These are phyloP conservation scores for Coniferiporia sulphurascens DNA, from an alignment of 1,284 basidiomycete species.

Conservation along the genomic window DNA sequence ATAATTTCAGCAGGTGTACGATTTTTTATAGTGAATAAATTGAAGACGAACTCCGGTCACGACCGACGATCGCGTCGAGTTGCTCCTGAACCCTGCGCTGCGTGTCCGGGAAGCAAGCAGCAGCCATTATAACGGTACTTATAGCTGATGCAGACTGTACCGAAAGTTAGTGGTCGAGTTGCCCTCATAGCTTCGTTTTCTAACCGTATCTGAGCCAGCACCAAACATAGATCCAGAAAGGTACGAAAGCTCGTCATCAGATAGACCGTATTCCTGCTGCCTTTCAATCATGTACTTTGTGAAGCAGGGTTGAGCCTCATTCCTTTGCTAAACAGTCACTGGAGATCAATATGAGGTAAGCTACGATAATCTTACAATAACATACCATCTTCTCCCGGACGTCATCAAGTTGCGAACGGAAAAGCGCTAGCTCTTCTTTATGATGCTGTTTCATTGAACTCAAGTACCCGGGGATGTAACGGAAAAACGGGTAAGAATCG, in stretches of 20 bases:
- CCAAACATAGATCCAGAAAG: slow-evolving; percentile 30
- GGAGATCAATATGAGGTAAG: neutral
- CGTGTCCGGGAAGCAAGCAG: slow-evolving; percentile 53
- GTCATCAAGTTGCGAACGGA: slow-evolving; percentile 41
- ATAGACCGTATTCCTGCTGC: slow-evolving; percentile 24
- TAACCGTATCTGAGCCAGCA: slow-evolving; percentile 27
- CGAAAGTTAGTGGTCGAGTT: neutral
- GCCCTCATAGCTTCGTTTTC: slow-evolving; percentile 15
- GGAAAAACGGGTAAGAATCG: slow-evolving; percentile 52
- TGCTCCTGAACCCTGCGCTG: slow-evolving; percentile 55
- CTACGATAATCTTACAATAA: slow-evolving; percentile 12
- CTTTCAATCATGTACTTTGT: slow-evolving; percentile 26
- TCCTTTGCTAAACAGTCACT: neutral
- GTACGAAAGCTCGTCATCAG: slow-evolving; percentile 27
- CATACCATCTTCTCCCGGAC: slow-evolving; percentile 43
- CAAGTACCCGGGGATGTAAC: slow-evolving; percentile 54
- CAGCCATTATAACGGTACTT: slow-evolving; percentile 54
- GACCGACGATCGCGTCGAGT: slow-evolving; percentile 54
- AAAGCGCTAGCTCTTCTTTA: slow-evolving; percentile 51
- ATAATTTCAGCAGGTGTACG: neutral
- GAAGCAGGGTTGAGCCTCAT: slow-evolving; percentile 24
- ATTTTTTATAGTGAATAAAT: slow-evolving; percentile 15
- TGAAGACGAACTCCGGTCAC: slow-evolving; percentile 38
- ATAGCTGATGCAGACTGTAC: slow-evolving; percentile 50
- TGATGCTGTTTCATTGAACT: slow-evolving; percentile 47